Evolutionary conservation across 2,329 filamentous ascomycete genomes (phyloP).

Genomic region (Chrysosporium keratinophilum): DNA sequence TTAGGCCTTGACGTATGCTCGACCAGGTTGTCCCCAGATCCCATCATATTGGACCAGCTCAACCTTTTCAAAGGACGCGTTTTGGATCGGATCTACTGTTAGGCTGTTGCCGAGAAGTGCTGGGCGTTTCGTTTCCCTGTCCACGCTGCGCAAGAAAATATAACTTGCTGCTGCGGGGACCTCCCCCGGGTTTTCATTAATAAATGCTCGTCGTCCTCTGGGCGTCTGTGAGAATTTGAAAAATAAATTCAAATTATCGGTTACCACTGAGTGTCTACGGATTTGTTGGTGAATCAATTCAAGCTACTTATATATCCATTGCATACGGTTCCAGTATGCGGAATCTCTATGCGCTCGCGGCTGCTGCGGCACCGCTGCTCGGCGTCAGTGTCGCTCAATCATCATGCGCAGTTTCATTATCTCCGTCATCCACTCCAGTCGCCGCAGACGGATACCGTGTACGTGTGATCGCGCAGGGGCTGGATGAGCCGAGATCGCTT

Average conservation of each 20-base stretch:
- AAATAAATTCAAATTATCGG: background rate
- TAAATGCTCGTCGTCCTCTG: background rate
- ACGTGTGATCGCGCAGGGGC: slow-evolving; percentile 6
- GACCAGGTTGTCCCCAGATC: background rate
- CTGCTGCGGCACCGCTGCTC: background rate
- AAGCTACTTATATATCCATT: background rate
- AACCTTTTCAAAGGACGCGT: background rate
- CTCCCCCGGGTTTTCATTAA: background rate
- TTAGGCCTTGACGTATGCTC: slow-evolving; percentile 1
- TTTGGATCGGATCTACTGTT: background rate
- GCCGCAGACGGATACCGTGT: slow-evolving; percentile 8
- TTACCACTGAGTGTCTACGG: too few species aligned
- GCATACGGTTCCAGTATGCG: slow-evolving; percentile 1
- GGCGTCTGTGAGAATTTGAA: background rate
- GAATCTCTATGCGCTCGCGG: slow-evolving; percentile 3
- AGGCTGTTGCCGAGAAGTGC: background rate
- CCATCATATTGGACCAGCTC: background rate
- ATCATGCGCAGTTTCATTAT: slow-evolving; percentile 1
- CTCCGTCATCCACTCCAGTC: slow-evolving; percentile 10
- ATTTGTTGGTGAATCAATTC: background rate
- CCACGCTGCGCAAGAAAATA: background rate
- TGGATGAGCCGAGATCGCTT: slow-evolving; percentile 34
- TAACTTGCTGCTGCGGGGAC: background rate
- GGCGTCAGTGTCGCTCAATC: slow-evolving; percentile 3
- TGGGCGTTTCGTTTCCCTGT: background rate